Evolutionary conservation across 2,329 filamentous ascomycete genomes (phyloP), one percentile per base, ranked within the genome.

Genomic region (Pseudogymnoascus sp.): DNA sequence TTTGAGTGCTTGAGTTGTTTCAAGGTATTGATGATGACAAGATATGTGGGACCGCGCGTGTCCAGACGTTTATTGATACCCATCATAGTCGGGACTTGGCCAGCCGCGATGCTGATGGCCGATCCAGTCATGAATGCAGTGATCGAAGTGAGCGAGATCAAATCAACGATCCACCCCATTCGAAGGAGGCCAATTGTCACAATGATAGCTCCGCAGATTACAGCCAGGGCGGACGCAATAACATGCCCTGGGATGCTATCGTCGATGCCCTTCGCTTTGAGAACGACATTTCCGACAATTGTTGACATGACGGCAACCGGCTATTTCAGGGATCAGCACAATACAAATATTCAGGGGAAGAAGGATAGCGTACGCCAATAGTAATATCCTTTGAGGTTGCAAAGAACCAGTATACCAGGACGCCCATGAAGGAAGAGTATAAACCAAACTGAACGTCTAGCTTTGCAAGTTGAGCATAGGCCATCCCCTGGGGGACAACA

Each of bases 351-450:
- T 52, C 18, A 31, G 10, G 42, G 29, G 48, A 42, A 21, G 31
- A 3, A 21, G 3, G 33, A 66, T 59, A 1, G 82, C 87, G 76
- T 80, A 90, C 88, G 13, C 93, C 93, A 62, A 97, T 97, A 8
- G 93, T 97, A 71, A 99, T 97, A 74, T 99, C 93, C 73, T 97
- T 99, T 12, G 93, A 97, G 0, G 94, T 99, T 35, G 92, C 94
- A 71, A 97, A 97, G 72, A 97, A 89, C 93, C 93, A 97, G 76
- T 99, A 99, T 64, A 96, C 81, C 65, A 96, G 74, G 13, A 96
- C 92, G 59, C 93, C 94, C 82, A 97, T 94, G 72, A 99, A 97
- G 0, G 93, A 97, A 0, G 93, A 94, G 75, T 96, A 96, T 0
- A 97, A 82, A 60, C 93, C 93, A 70, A 87, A 97, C 72, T 97